Conservation (phyloP, 345 rosid species). For the Pelargonium nanum region DNA sequence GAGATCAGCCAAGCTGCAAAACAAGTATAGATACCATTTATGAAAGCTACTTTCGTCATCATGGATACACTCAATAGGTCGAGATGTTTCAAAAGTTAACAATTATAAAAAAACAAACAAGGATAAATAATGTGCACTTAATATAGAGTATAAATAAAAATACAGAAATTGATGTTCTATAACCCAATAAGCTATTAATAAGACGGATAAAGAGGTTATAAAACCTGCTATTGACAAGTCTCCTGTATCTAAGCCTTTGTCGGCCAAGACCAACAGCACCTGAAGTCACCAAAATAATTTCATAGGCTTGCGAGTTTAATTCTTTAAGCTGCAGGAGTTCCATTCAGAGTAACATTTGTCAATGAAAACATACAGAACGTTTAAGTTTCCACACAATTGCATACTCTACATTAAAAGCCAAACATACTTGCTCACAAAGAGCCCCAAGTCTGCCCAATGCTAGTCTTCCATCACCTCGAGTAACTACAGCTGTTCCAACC, state of each 20-base stretch:
- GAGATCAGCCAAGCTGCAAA: conserved; percentile 47
- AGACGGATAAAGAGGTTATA: background rate
- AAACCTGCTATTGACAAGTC: conserved; percentile 47
- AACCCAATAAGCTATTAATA: background rate
- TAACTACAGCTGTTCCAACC: conserved; percentile 67
- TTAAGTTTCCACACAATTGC: background rate
- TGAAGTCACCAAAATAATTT: conserved; percentile 42
- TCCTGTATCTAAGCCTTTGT: conserved; percentile 42
- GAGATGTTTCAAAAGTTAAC: background rate
- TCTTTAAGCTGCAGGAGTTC: conserved; percentile 35
- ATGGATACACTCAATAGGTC: background rate
- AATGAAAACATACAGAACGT: background rate
- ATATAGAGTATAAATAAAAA: background rate
- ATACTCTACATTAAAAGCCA: background rate
- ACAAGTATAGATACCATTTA: conserved; percentile 1
- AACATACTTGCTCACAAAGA: conserved; percentile 45
- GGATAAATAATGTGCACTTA: background rate
- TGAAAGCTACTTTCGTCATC: background rate
- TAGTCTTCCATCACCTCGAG: conserved; percentile 44
- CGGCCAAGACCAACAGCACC: conserved; percentile 62
- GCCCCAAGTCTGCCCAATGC: conserved; percentile 53
- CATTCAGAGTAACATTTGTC: background rate
- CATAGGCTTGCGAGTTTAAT: conserved; percentile 33
- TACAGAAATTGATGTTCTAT: background rate
- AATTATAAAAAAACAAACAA: no score